These are phyloP conservation scores for Thamnidium elegans DNA, from an alignment of 192 early-diverging fungal species.

Conservation along the genomic window DNA sequence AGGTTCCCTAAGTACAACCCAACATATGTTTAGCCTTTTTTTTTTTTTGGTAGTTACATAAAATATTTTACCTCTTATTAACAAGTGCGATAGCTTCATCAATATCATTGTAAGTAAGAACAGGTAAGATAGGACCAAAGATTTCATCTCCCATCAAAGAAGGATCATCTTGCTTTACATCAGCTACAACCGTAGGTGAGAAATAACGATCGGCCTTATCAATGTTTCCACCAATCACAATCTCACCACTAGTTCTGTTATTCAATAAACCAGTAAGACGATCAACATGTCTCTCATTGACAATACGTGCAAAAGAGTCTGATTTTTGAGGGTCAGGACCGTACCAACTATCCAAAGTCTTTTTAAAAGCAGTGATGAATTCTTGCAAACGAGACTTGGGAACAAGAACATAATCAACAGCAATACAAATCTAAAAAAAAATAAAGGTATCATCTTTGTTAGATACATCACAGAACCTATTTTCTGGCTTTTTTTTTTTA, in stretches of 20 bases:
- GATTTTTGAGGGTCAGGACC: slow-evolving; percentile 40
- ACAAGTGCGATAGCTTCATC: slow-evolving; percentile 64
- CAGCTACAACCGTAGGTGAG: slow-evolving; percentile 77
- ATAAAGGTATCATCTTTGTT: too few relatives aligned
- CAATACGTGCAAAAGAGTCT: slow-evolving; percentile 57
- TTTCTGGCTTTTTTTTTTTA: slow-evolving; percentile 26
- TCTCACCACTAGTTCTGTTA: slow-evolving; percentile 41
- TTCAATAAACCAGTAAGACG: slow-evolving; percentile 55
- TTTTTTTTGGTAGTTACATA: background rate
- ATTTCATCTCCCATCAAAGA: slow-evolving; percentile 80
- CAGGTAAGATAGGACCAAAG: slow-evolving; percentile 89
- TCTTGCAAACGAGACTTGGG: slow-evolving; percentile 42
- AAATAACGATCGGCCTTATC: slow-evolving; percentile 68
- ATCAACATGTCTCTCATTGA: slow-evolving; percentile 60
- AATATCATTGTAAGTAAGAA: slow-evolving; percentile 63
- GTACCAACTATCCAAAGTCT: slow-evolving; percentile 39
- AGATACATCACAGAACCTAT: too few relatives aligned
- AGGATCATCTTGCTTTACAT: slow-evolving; percentile 56
- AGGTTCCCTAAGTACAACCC: slow-evolving; percentile 41
- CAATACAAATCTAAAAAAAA: slow-evolving; percentile 65
- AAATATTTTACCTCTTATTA: slow-evolving; percentile 39
- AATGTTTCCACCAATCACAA: slow-evolving; percentile 59
- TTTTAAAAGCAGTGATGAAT: slow-evolving; percentile 50
- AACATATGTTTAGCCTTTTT: background rate
- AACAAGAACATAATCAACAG: slow-evolving; percentile 72